These are phyloP conservation scores for Apophysomyces ossiformis DNA, from an alignment of 371 early-diverging fungal species.

Conservation along the genomic window DNA sequence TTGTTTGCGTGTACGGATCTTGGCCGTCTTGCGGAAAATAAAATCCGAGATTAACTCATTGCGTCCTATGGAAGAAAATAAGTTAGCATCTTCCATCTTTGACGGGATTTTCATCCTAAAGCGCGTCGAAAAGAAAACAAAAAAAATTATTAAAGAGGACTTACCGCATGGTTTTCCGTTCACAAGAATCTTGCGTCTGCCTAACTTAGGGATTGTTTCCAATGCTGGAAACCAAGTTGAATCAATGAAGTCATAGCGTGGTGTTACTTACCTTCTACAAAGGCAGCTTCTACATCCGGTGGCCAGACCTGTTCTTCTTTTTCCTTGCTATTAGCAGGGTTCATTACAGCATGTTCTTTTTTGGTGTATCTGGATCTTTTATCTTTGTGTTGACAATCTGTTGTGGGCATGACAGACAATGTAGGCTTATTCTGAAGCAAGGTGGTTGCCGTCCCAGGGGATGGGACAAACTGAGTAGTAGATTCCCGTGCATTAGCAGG, in stretches of 20 bases:
- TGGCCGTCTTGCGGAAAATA: constrained; percentile 69
- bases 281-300: constrained; percentile 68
- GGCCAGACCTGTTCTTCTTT: constrained; percentile 75
- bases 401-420: constrained; percentile 13
- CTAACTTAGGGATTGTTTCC: constrained; percentile 61
- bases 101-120: background rate
- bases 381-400: constrained; percentile 23
- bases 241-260: background rate
- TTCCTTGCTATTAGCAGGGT: constrained; percentile 24
- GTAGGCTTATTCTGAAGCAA: constrained; percentile 9
- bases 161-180: constrained; percentile 69
- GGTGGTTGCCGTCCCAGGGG: constrained; percentile 4
- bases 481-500: background rate
- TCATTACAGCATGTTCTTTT: constrained; percentile 16
- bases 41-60: constrained; percentile 81
- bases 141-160: background rate
- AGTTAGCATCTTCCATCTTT: constrained; percentile 1
- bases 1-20: constrained; percentile 75
- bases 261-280: constrained; percentile 61
- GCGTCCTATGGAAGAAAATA: constrained; percentile 46
- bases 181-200: constrained; percentile 63
- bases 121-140: background rate
- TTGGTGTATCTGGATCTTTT: constrained; percentile 23
- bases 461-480: constrained; percentile 5
- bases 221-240: constrained; percentile 39